Evolutionary conservation across 192 early-diverging fungal species (phyloP), one percentile per base, ranked within the genome.

Genomic region (Entomortierella chlamydospora): DNA sequence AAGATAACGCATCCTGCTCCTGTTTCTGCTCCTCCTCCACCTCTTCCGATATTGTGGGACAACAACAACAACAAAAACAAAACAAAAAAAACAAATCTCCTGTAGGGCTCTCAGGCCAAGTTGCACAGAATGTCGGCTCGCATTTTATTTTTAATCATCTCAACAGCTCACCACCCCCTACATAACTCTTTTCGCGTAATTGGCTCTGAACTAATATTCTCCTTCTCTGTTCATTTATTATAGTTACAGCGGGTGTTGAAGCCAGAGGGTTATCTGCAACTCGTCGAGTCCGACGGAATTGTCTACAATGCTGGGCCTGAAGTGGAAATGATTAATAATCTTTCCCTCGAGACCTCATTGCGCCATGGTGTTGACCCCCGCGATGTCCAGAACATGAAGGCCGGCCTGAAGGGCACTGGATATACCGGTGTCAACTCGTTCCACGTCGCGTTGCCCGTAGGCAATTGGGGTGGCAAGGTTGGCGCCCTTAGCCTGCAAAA

Each of bases 221-320:
- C 37, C 50, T 25, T 39, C 9, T 54, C 20, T 50, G 20, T 55
- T 12, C 26, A 20, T 26, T 41, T 8, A 7, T 39, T 53, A 33
- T 78, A 88, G 63, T 70, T 83, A 18, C 47, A 76, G 5, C 78
- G 87, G 20, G 83, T 89, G n/a, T 50, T 87, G 25, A 85, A 85
- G 54, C 87, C 87, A 43, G 87, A 84, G 62, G 87, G 87, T 0
- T 85, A 72, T 61, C 49, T 89, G 1, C 86, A 89, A 53, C 72
- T 85, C 1, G 72, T 87, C 43, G 84, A 88, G 50, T 74, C 64
- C 6, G 71, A 81, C 26, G 59, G 73, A 0, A 57, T 67, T 51
- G 69, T 69, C 18, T 67, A 83, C 52, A 77, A 78, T 59, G 28
- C 73, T 15, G 73, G 81, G 49, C 73, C 73, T 2, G 62, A 79